Conservation (phyloP, 176 grass and related monocot species). For the Olyra latifolia region DNA sequence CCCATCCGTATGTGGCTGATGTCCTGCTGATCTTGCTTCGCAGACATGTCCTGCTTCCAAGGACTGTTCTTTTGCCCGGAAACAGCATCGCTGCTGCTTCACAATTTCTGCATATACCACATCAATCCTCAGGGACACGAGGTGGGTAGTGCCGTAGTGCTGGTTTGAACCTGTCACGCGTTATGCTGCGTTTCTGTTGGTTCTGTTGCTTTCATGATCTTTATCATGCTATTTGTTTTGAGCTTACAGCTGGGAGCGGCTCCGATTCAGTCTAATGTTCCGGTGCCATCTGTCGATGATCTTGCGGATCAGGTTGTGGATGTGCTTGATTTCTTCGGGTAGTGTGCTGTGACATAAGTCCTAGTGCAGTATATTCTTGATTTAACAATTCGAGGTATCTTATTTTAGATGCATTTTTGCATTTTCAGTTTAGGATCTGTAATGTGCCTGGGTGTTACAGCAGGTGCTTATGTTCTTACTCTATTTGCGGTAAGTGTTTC, state of each 20-base stretch:
- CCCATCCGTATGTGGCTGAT: background rate
- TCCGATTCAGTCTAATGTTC: conserved; percentile 53
- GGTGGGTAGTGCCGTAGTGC: conserved; percentile 48
- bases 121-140: conserved; percentile 88
- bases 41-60: conserved; percentile 92
- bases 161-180: background rate
- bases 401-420: background rate
- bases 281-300: conserved; percentile 65
- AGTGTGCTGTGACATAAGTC: background rate
- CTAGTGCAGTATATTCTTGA: background rate
- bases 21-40: background rate
- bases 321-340: conserved; percentile 92
- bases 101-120: conserved; percentile 90
- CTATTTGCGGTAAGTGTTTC: conserved; percentile 70
- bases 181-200: background rate
- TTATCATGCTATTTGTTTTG: conserved; percentile 22
- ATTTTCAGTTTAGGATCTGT: conserved; percentile 69
- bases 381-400: background rate
- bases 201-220: conserved; percentile 24
- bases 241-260: conserved; percentile 72
- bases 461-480: conserved; percentile 88
- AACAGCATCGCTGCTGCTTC: conserved; percentile 61
- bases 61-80: conserved; percentile 83
- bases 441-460: conserved; percentile 91
- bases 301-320: conserved; percentile 76